Conservation (phyloP, 148 eudicot genomes). For the Camellia japonica region DNA sequence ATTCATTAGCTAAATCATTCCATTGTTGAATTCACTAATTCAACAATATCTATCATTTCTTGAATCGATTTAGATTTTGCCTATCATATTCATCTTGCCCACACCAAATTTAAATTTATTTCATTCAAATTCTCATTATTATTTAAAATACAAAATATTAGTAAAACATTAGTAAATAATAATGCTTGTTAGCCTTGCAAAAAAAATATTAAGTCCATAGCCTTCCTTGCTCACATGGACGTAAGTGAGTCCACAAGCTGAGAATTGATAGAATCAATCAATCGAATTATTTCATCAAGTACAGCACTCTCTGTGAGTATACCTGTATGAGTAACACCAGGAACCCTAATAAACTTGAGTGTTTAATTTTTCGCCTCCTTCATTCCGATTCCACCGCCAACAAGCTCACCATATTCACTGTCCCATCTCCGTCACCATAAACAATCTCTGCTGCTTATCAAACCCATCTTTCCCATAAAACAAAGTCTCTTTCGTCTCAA, state of each 20-base stretch:
- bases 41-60: no score
- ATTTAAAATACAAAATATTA: no score
- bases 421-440: slow-evolving; percentile 92
- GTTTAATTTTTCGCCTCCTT: slow-evolving; percentile 30
- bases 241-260: background rate
- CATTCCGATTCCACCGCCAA: slow-evolving; percentile 47
- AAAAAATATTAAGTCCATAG: no score
- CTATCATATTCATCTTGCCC: no score
- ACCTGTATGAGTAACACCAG: slow-evolving; percentile 59
- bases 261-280: slow-evolving; percentile 47
- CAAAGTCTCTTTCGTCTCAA: slow-evolving; percentile 61
- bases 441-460: slow-evolving; percentile 53
- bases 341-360: slow-evolving; percentile 39
- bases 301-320: slow-evolving; percentile 47
- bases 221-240: no score
- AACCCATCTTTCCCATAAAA: slow-evolving; percentile 57
- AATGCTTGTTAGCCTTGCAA: no score
- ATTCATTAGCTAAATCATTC: no score
- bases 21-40: no score
- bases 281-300: slow-evolving; percentile 36
- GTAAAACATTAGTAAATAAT: no score
- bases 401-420: slow-evolving; percentile 78
- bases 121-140: no score
- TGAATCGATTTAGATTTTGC: no score
- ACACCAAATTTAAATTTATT: no score